Conservation (phyloP, 2,329 filamentous ascomycete species). For the Dactylellina haptotyla region DNA sequence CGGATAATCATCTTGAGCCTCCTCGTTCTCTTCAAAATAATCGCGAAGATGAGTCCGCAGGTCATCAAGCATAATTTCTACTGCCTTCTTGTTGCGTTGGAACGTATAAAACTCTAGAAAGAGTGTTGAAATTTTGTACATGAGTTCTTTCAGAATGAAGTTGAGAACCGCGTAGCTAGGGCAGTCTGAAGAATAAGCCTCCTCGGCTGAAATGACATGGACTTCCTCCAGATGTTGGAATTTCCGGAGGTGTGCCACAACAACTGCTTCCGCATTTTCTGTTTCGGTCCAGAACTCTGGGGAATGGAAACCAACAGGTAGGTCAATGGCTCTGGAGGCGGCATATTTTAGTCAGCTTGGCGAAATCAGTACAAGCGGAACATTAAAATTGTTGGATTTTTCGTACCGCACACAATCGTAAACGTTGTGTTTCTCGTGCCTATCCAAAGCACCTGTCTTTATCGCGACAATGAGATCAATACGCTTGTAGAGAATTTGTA, state of each 20-base stretch:
- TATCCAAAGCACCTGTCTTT: conserved; percentile 22
- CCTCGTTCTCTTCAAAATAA: not conserved
- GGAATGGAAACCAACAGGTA: conserved; percentile 7
- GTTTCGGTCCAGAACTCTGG: conserved; percentile 22
- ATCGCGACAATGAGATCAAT: conserved; percentile 15
- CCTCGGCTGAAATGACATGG: conserved; percentile 14
- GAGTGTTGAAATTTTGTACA: conserved; percentile 15
- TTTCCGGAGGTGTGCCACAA: not conserved
- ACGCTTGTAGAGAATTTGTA: conserved; percentile 14
- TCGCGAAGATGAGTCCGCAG: not conserved
- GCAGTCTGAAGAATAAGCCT: not conserved
- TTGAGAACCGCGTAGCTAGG: conserved; percentile 1
- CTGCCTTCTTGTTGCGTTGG: not conserved
- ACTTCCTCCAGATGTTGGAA: conserved; percentile 34
- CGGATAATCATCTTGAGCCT: not conserved
- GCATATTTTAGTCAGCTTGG: not conserved
- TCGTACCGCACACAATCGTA: conserved; percentile 29
- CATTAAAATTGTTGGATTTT: not conserved
- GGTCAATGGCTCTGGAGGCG: conserved; percentile 4
- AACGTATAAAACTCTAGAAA: conserved; percentile 29
- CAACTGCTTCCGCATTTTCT: not conserved
- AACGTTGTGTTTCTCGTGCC: conserved; percentile 24
- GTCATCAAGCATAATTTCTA: not conserved
- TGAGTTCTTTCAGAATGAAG: conserved; percentile 6
- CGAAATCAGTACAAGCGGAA: not conserved